Evolutionary conservation across 306 rosid genomes (phyloP).

Genomic region (Prosopis cineraria): DNA sequence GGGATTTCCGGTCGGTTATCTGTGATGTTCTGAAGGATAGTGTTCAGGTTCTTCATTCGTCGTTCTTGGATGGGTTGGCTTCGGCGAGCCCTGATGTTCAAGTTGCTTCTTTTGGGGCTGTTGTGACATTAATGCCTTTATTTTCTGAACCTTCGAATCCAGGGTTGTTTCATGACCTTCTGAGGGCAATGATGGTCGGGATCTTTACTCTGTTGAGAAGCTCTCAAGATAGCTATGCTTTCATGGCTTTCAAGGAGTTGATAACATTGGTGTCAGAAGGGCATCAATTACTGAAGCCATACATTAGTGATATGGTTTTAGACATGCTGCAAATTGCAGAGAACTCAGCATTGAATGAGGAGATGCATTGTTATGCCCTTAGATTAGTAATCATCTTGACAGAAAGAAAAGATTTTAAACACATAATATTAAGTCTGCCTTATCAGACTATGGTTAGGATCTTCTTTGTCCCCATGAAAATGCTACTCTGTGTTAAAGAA

Average conservation of each 20-base stretch:
- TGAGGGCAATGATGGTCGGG: constrained; percentile 46
- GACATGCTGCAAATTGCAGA: constrained; percentile 52
- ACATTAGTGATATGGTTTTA: constrained; percentile 40
- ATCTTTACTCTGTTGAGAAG: constrained; percentile 37
- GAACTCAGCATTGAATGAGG: constrained; percentile 11
- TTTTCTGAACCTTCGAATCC: constrained; percentile 33
- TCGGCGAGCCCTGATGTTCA: constrained; percentile 33
- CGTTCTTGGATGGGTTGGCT: constrained; percentile 9
- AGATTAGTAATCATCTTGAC: constrained; percentile 34
- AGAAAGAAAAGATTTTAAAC: constrained; percentile 32
- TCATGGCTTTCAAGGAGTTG: constrained; percentile 37
- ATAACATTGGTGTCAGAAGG: constrained; percentile 26
- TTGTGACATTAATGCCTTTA: constrained; percentile 15
- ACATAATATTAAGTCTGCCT: constrained; percentile 14
- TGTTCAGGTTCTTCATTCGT: not conserved
- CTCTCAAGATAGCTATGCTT: constrained; percentile 23
- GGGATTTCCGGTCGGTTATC: constrained; percentile 14
- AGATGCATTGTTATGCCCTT: constrained; percentile 34
- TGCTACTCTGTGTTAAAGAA: constrained; percentile 26
- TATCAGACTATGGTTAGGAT: constrained; percentile 29
- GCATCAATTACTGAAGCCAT: constrained; percentile 36
- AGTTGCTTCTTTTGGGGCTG: constrained; percentile 35
- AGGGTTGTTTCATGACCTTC: constrained; percentile 39
- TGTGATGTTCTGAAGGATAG: not conserved
- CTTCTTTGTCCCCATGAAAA: constrained; percentile 30